Evolutionary conservation across 805 yeast species (phyloP).

Genomic region (Priceomyces fermenticarens): DNA sequence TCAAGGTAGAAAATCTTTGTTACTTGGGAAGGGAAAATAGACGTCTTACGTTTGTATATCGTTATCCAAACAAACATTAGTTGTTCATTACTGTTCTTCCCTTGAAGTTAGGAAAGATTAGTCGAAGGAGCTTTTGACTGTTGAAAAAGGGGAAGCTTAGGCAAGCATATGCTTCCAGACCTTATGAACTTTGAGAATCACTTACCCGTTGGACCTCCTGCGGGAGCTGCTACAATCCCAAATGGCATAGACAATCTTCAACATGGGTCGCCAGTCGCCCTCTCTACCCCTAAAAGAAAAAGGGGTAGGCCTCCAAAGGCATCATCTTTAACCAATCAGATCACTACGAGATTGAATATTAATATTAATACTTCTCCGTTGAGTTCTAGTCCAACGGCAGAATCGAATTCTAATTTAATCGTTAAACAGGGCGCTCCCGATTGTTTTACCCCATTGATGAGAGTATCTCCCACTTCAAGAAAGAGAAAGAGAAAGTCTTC

Average conservation of each 20-base stretch:
- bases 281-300: conserved; percentile 25
- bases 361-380: conserved; percentile 37
- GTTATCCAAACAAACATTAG: too few species aligned
- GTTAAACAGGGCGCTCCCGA: conserved; percentile 42
- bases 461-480: conserved; percentile 30
- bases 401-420: conserved; percentile 34
- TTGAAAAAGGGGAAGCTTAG: too few species aligned
- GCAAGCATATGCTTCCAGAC: too few species aligned
- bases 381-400: conserved; percentile 36
- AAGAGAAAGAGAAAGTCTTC: conserved; percentile 13
- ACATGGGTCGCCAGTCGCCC: conserved; percentile 1
- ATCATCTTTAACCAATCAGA: conserved; percentile 31
- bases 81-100: too few species aligned
- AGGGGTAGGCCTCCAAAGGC: conserved; percentile 49
- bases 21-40: too few species aligned
- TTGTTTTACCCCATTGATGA: conserved; percentile 41
- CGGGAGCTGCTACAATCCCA: too few species aligned
- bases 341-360: conserved; percentile 40
- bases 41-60: too few species aligned
- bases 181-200: too few species aligned
- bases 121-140: too few species aligned
- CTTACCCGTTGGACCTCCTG: too few species aligned
- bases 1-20: not conserved
- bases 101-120: too few species aligned
- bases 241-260: not conserved